Evolutionary conservation across 352 stramenopile species (phyloP).

Genomic region (Elongisporangium undulatum): DNA sequence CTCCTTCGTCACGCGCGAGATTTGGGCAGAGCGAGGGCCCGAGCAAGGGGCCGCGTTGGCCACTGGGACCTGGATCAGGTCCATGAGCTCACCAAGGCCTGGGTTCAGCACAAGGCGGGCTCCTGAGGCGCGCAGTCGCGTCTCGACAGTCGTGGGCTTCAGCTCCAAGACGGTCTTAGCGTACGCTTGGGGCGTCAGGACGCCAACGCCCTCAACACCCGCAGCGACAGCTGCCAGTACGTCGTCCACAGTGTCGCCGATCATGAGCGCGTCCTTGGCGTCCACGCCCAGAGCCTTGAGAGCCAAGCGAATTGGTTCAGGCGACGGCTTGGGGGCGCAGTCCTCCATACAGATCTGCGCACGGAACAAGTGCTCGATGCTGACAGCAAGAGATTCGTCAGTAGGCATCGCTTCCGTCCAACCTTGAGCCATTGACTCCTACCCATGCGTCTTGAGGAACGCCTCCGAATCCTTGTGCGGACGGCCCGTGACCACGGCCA

Average conservation of each 20-base stretch:
- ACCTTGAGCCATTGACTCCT: conserved; percentile 5
- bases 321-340: conserved; percentile 91
- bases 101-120: conserved; percentile 62
- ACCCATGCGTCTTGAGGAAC: conserved; percentile 87
- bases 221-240: conserved; percentile 83
- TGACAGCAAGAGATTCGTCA: conserved; percentile 9
- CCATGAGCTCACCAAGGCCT: conserved; percentile 77
- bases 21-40: conserved; percentile 27
- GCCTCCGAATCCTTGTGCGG: conserved; percentile 93
- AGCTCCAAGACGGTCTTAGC: conserved; percentile 71
- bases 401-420: neutral
- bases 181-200: conserved; percentile 85
- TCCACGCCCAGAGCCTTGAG: conserved; percentile 82
- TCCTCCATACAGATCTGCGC: conserved; percentile 96
- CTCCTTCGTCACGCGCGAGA: conserved; percentile 91
- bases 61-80: conserved; percentile 45
- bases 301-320: conserved; percentile 82
- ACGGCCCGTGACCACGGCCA: conserved; percentile 91
- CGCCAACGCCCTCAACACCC: conserved; percentile 64
- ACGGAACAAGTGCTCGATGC: conserved; percentile 86
- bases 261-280: conserved; percentile 80
- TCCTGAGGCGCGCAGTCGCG: conserved; percentile 48
- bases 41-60: neutral
- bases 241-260: conserved; percentile 97
- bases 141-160: conserved; percentile 36